Base-by-base conservation (phyloP, 2,329 filamentous ascomycete species). In the Tricladium varicosporioides region DNA sequence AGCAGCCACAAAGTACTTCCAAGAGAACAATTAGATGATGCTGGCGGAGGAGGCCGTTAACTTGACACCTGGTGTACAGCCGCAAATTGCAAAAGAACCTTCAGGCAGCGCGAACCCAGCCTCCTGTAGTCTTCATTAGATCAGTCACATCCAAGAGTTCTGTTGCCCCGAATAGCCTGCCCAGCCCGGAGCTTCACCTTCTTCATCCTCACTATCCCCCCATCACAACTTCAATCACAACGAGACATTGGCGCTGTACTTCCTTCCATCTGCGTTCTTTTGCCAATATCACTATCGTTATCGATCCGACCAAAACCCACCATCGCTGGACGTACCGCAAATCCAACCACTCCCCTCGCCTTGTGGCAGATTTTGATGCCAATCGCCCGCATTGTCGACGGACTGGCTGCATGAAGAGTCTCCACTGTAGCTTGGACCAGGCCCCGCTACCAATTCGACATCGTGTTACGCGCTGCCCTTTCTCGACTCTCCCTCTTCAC, bases 391-490 rank as follows among this genome's bases (percentile, higher is more conserved):
- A 56, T 56, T 56, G 43, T 46, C 36, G 36, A 40, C 36, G 36
- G 10, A 40, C 33, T 33, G 18, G 36, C 36, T 51, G 54, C 54
- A 52, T 57, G 36, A 40, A 50, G 52, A 57, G 44, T 16, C 31
- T 18, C 56, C 54, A 53, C 54, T 48, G 16, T 44, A 57, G 44
- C 54, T 53, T 57, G 54, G 45, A 43, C 50, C 33, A 48, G 33
- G 40, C 31, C 15, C 48, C 27, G 15, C 27, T 40, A 33, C 48
- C 33, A 53, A 48, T 54, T 47, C 50, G 47, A 53, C 19, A 47
- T 51, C 32, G 51, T 57, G 51, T 58, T 62, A 62, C 54, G 54
- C 60, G 57, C 60, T 52, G 51, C 32, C 27, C n/a, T 51, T 33
- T 50, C 16, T 46, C 45, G 36, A 18, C 11, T 22, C 45, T 49